phyloP scores from a whole-genome alignment of 805 yeast genomes.

The Limtongozyma cylindracea region DNA sequence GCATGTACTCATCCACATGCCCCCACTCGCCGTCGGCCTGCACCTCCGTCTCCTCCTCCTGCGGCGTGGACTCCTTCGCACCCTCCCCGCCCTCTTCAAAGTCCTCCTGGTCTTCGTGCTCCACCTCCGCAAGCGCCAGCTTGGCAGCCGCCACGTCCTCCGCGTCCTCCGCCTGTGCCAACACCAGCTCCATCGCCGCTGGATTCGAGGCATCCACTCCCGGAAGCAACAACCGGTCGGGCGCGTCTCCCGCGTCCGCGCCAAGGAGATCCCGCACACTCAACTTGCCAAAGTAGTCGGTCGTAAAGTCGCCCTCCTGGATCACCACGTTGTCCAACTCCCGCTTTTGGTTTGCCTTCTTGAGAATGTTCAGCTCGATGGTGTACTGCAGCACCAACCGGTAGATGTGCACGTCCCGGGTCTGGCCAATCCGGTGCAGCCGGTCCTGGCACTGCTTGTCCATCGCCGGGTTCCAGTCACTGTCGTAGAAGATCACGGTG shows the following conservation, averaged over 20 bases:
- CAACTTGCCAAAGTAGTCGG: slow-evolving; percentile 78
- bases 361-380: slow-evolving; percentile 82
- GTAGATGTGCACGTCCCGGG: slow-evolving; percentile 92
- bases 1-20: slow-evolving; percentile 93
- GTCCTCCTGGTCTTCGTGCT: slow-evolving; percentile 73
- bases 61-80: slow-evolving; percentile 1
- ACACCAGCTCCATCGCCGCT: too few relatives aligned
- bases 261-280: slow-evolving; percentile 74
- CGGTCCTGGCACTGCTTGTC: slow-evolving; percentile 98
- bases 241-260: slow-evolving; percentile 11
- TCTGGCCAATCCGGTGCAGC: slow-evolving; percentile 97
- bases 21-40: slow-evolving; percentile 32
- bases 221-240: slow-evolving; percentile 16
- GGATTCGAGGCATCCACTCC: slow-evolving; percentile 17
- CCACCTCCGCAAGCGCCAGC: slow-evolving; percentile 31
- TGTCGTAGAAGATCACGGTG: slow-evolving; percentile 92
- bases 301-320: slow-evolving; percentile 95
- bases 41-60: slow-evolving; percentile 2
- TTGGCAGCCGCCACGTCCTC: slow-evolving; percentile 79
- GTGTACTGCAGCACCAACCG: slow-evolving; percentile 90
- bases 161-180: slow-evolving; percentile 90
- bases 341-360: slow-evolving; percentile 85
- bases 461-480: slow-evolving; percentile 99
- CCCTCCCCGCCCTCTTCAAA: slow-evolving; percentile 27
- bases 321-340: slow-evolving; percentile 86